Evolutionary conservation across 2,329 filamentous ascomycete species (phyloP).

Genomic region (Colletotrichum spaethianum): DNA sequence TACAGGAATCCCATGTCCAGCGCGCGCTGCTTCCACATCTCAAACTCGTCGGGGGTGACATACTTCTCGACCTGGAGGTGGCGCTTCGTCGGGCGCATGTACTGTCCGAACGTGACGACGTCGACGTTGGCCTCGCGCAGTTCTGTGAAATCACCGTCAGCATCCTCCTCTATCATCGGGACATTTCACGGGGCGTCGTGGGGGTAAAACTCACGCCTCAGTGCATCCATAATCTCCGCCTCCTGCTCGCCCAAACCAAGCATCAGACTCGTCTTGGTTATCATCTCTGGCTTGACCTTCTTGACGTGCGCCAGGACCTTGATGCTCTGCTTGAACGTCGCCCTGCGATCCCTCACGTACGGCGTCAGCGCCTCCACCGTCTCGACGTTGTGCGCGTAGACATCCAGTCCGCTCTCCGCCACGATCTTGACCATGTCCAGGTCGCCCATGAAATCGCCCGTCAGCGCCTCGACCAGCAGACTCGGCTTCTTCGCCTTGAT

Average conservation of each 20-base stretch:
- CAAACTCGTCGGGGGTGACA: conserved; percentile 91
- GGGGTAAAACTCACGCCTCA: conserved; percentile 69
- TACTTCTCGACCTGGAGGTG: conserved; percentile 98
- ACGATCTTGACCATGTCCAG: conserved; percentile 89
- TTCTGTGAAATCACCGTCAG: conserved; percentile 16
- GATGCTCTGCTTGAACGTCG: conserved; percentile 89
- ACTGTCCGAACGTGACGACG: conserved; percentile 99
- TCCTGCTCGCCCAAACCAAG: conserved; percentile 94
- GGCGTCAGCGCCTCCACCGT: conserved; percentile 93
- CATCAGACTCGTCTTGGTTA: conserved; percentile 99
- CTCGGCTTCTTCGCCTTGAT: conserved; percentile 89
- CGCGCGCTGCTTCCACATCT: conserved; percentile 90
- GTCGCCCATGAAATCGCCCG: conserved; percentile 90
- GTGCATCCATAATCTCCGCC: conserved; percentile 83
- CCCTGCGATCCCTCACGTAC: conserved; percentile 88
- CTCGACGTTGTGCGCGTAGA: conserved; percentile 98
- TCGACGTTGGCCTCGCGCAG: conserved; percentile 87
- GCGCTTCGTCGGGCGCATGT: conserved; percentile 98
- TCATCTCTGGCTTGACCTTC: conserved; percentile 78
- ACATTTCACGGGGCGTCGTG: neutral
- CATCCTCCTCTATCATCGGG: neutral
- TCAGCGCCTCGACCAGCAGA: conserved; percentile 86
- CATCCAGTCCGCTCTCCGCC: conserved; percentile 89
- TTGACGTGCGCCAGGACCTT: conserved; percentile 87
- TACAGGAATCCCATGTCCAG: conserved; percentile 97